Base-by-base conservation (phyloP, 1,139 yeast genomes). In the Suhomyces wounanorum region DNA sequence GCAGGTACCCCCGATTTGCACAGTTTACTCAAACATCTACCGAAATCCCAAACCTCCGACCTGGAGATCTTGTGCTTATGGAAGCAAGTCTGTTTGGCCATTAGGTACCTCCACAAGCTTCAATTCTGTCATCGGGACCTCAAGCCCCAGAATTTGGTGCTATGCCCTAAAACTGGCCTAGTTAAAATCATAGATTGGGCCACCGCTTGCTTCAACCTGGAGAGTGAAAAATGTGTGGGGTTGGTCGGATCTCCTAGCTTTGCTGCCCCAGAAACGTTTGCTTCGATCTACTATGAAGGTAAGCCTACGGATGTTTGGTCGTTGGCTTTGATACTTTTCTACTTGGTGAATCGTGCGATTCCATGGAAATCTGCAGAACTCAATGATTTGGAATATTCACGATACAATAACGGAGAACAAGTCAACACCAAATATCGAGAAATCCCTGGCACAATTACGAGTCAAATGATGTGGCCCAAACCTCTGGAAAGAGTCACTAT, bases 281-380 rank as follows among this genome's bases (percentile, higher is more conserved):
- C 60, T 14, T 50, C 48, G 13, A 56, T 80, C 10, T 59, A 57
- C 13, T 81, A 81, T 57, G 67, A 73, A 50, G 81, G 82, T 0
- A 63, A 59, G 44, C 62, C 62, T 33, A 68, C 71, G 7, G 85
- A 81, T 55, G 59, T 78, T 10, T 81, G 85, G 85, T 73, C 83
- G 0, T 53, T 78, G 38, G 84, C 80, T 0, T 67, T 79, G 1
- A 63, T 79, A 2, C 58, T 77, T 2, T 71, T 68, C 51, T 73
- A 68, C 54, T 55, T 77, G 52, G 16, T 68, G 3, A 28, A 42
- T 14, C 53, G 57, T 23, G 56, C 48, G 28, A 66, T 61, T 44
- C 79, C 79, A 4, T 77, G 81, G 81, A 63, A 63, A 52, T 53
- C 58, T 40, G 79, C 80, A 9, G 59, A 59, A 30, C 52, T 54